Percentiles rank a stretch among this genome's conserved stretches.
Evolutionary conservation across 108 stramenopile species (phyloP).

Genomic region (Conticribra guillardii): DNA sequence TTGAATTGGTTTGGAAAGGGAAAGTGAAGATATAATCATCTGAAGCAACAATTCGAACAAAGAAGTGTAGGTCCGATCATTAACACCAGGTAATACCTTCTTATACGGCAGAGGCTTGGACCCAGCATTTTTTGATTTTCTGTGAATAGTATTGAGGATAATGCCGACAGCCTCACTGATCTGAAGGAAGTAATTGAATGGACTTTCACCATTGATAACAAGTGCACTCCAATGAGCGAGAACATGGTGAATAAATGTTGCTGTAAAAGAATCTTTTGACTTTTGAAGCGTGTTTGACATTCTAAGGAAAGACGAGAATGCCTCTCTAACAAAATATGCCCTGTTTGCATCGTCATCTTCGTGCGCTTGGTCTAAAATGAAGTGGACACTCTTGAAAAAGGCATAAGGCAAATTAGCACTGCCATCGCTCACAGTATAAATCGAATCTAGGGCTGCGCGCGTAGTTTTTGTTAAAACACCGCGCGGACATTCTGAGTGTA

Average conservation of each 20-base stretch:
- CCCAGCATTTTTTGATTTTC: slow-evolving; percentile 4
- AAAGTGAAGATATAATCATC: slow-evolving; percentile 25
- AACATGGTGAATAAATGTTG: slow-evolving; percentile 33
- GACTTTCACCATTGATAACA: slow-evolving; percentile 16
- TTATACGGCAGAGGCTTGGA: slow-evolving; percentile 1
- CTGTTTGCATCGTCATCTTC: slow-evolving; percentile 9
- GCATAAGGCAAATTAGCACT: slow-evolving; percentile 27
- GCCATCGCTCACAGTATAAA: slow-evolving; percentile 21
- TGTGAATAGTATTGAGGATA: background rate
- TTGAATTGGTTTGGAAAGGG: slow-evolving; percentile 33
- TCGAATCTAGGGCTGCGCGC: slow-evolving; percentile 14
- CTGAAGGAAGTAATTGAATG: slow-evolving; percentile 10
- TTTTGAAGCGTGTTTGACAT: slow-evolving; percentile 23
- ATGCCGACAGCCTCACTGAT: slow-evolving; percentile 19
- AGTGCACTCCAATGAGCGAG: slow-evolving; percentile 41
- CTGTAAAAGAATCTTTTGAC: slow-evolving; percentile 23
- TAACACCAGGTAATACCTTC: slow-evolving; percentile 19
- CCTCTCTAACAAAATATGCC: slow-evolving; percentile 13
- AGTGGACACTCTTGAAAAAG: slow-evolving; percentile 26
- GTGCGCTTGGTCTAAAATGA: slow-evolving; percentile 9
- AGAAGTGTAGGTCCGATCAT: slow-evolving; percentile 25
- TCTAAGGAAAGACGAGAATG: slow-evolving; percentile 22
- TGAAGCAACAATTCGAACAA: slow-evolving; percentile 39
- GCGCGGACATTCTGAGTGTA: slow-evolving; percentile 12
- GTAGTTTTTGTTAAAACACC: slow-evolving; percentile 17